Conservation (phyloP, 1,284 basidiomycete genomes). For the Rhodotorula sp. region DNA sequence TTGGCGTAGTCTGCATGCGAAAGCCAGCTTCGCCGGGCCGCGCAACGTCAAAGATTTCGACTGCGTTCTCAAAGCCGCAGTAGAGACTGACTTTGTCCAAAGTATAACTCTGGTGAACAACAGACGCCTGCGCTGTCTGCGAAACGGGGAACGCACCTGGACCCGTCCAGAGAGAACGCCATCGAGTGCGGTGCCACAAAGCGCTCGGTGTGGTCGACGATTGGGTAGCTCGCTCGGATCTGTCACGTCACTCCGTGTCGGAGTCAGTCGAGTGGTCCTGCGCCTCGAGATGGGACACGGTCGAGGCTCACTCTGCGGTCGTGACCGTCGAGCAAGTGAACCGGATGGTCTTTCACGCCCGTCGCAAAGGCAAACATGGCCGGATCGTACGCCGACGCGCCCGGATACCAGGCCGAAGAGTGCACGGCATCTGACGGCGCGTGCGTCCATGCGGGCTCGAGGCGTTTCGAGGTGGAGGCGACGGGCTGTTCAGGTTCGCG, state of each 20-base stretch:
- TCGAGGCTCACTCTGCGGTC: slow-evolving; percentile 20
- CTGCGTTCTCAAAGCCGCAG: slow-evolving; percentile 82
- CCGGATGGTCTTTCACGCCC: slow-evolving; percentile 39
- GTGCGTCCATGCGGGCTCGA: slow-evolving; percentile 23
- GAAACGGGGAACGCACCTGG: slow-evolving; percentile 57
- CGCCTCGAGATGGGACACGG: not conserved
- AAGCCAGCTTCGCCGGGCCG: slow-evolving; percentile 65
- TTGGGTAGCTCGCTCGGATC: slow-evolving; percentile 84
- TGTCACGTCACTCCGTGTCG: slow-evolving; percentile 45
- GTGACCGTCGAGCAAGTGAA: slow-evolving; percentile 34
- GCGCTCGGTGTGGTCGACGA: slow-evolving; percentile 84
- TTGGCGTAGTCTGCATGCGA: slow-evolving; percentile 69
- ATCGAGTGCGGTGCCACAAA: slow-evolving; percentile 79
- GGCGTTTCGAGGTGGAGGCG: not conserved
- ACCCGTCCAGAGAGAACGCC: slow-evolving; percentile 66
- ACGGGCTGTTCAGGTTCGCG: not conserved
- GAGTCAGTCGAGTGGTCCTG: not conserved
- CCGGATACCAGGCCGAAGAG: slow-evolving; percentile 39
- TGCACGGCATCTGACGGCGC: slow-evolving; percentile 30
- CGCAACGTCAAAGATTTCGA: slow-evolving; percentile 80
- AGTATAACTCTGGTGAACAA: not conserved
- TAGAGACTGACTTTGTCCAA: slow-evolving; percentile 62
- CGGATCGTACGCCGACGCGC: slow-evolving; percentile 20
- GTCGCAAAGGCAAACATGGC: slow-evolving; percentile 36
- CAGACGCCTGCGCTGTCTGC: not conserved